Evolutionary conservation across 2,329 filamentous ascomycete genomes (phyloP).

Genomic region (Cladosporium sp.): DNA sequence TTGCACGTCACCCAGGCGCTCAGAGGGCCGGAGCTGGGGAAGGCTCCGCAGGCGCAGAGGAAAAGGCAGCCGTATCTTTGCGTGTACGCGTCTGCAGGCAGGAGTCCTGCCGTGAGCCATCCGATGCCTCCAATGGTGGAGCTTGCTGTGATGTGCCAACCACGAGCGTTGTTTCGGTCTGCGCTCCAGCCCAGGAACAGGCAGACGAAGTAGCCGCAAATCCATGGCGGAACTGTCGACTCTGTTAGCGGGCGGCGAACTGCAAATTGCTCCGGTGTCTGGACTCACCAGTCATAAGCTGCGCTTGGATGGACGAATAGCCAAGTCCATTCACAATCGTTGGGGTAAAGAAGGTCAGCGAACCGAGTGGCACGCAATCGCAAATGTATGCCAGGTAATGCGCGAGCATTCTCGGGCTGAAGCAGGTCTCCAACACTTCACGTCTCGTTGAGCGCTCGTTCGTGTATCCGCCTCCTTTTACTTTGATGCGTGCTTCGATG

Average conservation of each 20-base stretch:
- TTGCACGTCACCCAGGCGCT: constrained; percentile 39
- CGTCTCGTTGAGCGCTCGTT: constrained; percentile 32
- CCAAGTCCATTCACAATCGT: constrained; percentile 49
- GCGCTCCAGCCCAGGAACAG: constrained; percentile 26
- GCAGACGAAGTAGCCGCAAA: constrained; percentile 31
- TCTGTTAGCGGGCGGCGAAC: too few relatives aligned
- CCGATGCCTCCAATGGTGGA: constrained; percentile 22
- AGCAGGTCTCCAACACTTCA: constrained; percentile 36
- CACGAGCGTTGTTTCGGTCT: constrained; percentile 22
- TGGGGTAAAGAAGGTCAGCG: constrained; percentile 50
- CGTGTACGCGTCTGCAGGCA: constrained; percentile 23
- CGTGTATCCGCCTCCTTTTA: constrained; percentile 35
- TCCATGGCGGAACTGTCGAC: constrained; percentile 29
- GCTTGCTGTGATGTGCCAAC: constrained; percentile 22
- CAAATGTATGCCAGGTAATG: constrained; percentile 34
- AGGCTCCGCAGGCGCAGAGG: constrained; percentile 36
- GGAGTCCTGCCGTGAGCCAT: constrained; percentile 23
- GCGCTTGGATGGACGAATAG: constrained; percentile 42
- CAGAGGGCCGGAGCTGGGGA: constrained; percentile 34
- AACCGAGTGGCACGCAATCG: constrained; percentile 30
- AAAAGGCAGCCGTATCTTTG: constrained; percentile 36
- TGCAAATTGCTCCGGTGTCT: not conserved
- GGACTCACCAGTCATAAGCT: constrained; percentile 30
- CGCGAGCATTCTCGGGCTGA: constrained; percentile 35
- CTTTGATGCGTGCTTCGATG: constrained; percentile 23